Conservation (phyloP, 257 asterid genomes). For the Capsicum chinense region DNA sequence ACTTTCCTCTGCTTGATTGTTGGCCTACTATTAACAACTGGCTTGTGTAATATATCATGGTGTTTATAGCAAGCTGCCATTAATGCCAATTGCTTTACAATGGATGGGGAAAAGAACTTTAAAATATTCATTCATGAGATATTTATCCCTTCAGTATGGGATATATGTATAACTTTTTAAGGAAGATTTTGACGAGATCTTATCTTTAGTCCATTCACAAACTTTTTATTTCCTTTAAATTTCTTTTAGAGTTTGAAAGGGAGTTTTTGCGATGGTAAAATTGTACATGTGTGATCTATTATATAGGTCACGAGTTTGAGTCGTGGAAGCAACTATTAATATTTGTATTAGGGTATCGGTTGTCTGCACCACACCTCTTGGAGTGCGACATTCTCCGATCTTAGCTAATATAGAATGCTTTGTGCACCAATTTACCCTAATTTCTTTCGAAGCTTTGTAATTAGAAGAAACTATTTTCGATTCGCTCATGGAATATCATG, state of each 20-base stretch:
- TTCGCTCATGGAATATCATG: not conserved
- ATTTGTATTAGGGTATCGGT: too few species aligned
- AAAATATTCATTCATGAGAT: constrained; percentile 11
- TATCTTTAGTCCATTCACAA: not conserved
- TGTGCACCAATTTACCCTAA: too few species aligned
- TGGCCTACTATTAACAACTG: constrained; percentile 10
- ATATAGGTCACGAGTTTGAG: too few species aligned
- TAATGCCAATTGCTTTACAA: constrained; percentile 5
- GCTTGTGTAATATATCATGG: not conserved
- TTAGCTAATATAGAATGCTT: too few species aligned
- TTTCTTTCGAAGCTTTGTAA: not conserved
- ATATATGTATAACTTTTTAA: constrained; percentile 12
- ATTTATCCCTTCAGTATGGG: constrained; percentile 22
- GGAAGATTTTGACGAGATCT: not conserved
- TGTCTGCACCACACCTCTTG: too few species aligned
- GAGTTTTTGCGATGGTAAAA: too few species aligned
- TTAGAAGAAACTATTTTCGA: not conserved
- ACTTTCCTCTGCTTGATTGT: constrained; percentile 16
- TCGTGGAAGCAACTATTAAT: too few species aligned
- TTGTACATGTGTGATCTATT: too few species aligned
- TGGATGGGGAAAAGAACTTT: constrained; percentile 22
- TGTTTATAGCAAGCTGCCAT: constrained; percentile 6
- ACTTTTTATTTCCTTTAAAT: not conserved
- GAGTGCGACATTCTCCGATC: too few species aligned
- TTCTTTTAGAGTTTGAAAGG: not conserved